Evolutionary conservation across 495 filamentous ascomycete genomes (phyloP).

Genomic region (Talaromyces nanjingensis): DNA sequence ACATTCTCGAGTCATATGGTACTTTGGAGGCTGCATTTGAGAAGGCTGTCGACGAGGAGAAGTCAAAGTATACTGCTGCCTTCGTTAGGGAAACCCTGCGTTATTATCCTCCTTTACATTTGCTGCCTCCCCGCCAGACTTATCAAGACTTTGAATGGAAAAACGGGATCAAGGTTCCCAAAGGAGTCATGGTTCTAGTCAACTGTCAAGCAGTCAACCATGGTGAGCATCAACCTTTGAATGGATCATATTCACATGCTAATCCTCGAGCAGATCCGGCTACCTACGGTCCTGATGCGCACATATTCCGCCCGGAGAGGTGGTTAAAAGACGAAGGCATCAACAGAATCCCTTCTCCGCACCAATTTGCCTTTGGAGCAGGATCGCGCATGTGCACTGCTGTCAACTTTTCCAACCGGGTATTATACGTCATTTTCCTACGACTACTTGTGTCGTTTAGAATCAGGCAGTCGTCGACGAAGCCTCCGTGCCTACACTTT

Average conservation of each 20-base stretch:
- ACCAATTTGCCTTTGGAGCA: background rate
- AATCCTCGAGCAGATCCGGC: background rate
- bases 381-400: slow-evolving; percentile 2
- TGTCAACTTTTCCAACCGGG: background rate
- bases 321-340: background rate
- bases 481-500: background rate
- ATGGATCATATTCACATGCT: too few species aligned
- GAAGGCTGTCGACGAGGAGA: background rate
- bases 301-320: background rate
- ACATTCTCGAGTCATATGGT: background rate
- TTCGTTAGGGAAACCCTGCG: background rate
- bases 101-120: background rate
- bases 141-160: background rate
- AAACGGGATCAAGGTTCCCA: background rate
- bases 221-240: background rate
- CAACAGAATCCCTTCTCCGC: background rate
- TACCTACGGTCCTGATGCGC: background rate
- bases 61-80: background rate
- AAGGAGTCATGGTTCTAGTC: background rate
- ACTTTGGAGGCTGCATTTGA: background rate
- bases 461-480: background rate
- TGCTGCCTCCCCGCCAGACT: background rate
- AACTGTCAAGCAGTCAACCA: background rate
- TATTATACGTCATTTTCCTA: slow-evolving; percentile 1
- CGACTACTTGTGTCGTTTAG: background rate